Evolutionary conservation across 2,329 filamentous ascomycete species (phyloP).

Genomic region (Neopestalotiopsis clavispora): DNA sequence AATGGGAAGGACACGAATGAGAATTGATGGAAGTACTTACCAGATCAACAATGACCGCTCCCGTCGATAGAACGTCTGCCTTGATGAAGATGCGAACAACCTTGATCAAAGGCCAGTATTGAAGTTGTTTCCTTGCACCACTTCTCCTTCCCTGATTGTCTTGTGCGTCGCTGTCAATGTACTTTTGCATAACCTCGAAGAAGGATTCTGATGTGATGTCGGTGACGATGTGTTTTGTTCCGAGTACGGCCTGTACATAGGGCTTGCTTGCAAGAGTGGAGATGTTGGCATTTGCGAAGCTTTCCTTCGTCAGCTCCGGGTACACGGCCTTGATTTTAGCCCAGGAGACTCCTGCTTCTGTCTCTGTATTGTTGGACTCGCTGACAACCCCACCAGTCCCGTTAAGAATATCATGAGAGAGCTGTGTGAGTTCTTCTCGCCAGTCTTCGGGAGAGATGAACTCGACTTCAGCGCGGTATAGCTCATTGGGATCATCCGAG

Average conservation of each 20-base stretch:
- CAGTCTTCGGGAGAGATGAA: slow-evolving; percentile 32
- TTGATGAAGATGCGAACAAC: slow-evolving; percentile 53
- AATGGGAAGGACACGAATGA: neutral
- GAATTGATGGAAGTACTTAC: neutral
- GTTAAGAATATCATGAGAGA: slow-evolving; percentile 30
- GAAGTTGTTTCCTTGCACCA: slow-evolving; percentile 22
- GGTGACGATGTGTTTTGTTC: slow-evolving; percentile 45
- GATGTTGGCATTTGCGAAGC: slow-evolving; percentile 28
- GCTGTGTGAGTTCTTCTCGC: slow-evolving; percentile 27
- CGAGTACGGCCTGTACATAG: slow-evolving; percentile 48
- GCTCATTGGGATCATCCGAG: slow-evolving; percentile 28
- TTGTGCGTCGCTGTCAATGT: slow-evolving; percentile 62
- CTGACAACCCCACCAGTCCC: slow-evolving; percentile 27
- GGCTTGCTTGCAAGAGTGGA: slow-evolving; percentile 48
- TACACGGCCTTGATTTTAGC: slow-evolving; percentile 35
- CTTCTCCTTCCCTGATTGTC: neutral
- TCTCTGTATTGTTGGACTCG: slow-evolving; percentile 27
- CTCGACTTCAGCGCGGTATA: slow-evolving; percentile 34
- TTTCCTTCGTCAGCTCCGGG: slow-evolving; percentile 32
- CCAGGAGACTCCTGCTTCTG: slow-evolving; percentile 32
- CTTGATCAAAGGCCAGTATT: slow-evolving; percentile 46
- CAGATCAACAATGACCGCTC: slow-evolving; percentile 61
- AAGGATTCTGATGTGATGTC: slow-evolving; percentile 44
- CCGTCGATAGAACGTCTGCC: slow-evolving; percentile 54
- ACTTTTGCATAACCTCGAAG: slow-evolving; percentile 50